These are phyloP conservation scores for Geotrichum reessii DNA, from an alignment of 1,139 yeast genomes.

Conservation along the genomic window DNA sequence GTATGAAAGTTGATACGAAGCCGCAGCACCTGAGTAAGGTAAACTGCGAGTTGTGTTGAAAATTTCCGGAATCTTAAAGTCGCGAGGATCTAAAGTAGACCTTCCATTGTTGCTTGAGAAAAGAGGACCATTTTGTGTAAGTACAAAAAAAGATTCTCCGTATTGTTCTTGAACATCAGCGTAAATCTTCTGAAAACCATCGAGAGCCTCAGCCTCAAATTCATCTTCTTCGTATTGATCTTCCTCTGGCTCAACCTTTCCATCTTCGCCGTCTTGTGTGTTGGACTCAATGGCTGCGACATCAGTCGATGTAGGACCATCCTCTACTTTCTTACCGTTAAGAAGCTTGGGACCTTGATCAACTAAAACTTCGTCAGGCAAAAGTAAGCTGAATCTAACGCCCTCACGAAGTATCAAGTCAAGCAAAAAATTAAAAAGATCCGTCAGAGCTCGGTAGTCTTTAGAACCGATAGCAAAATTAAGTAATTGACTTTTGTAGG, in stretches of 20 bases:
- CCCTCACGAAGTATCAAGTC: conserved; percentile 72
- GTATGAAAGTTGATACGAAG: conserved; percentile 44
- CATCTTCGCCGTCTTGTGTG: conserved; percentile 23
- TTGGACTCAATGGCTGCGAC: conserved; percentile 16
- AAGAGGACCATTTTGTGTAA: conserved; percentile 52
- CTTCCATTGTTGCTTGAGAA: conserved; percentile 62
- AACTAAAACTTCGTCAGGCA: conserved; percentile 23
- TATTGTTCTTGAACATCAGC: conserved; percentile 52
- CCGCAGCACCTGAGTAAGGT: conserved; percentile 42
- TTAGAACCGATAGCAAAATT: conserved; percentile 51
- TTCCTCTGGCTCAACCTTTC: conserved; percentile 14
- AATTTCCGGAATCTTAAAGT: conserved; percentile 54
- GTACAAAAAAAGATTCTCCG: conserved; percentile 56
- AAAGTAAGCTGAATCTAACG: conserved; percentile 42
- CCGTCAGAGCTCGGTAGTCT: conserved; percentile 55
- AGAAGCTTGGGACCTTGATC: conserved; percentile 10
- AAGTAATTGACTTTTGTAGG: conserved; percentile 48
- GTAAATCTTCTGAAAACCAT: conserved; percentile 65
- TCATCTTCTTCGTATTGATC: conserved; percentile 26
- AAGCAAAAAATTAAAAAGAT: conserved; percentile 61
- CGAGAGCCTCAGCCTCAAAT: conserved; percentile 39
- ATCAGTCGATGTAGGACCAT: neutral
- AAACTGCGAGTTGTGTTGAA: conserved; percentile 54
- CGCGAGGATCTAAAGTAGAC: conserved; percentile 63
- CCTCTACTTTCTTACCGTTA: conserved; percentile 19